phyloP scores from a whole-genome alignment of 2,329 filamentous ascomycete genomes.

The Colletotrichum sp. region DNA sequence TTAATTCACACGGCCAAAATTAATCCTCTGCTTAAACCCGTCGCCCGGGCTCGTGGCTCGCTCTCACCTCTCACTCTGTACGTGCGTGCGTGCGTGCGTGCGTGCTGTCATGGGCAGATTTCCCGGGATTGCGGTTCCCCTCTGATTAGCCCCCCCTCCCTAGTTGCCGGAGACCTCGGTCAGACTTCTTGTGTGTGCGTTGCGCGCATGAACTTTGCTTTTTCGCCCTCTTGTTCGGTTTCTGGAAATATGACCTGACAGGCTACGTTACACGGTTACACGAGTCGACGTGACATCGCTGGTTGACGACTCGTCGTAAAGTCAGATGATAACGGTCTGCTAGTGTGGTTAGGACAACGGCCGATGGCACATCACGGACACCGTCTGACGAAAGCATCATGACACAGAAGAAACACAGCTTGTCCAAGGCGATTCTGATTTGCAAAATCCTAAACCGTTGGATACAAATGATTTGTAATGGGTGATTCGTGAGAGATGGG shows the following conservation, averaged over 20 bases:
- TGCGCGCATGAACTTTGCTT: neutral
- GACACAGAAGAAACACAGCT: neutral
- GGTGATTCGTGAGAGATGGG: constrained; percentile 15
- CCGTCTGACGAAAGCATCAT: neutral
- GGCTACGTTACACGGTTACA: neutral
- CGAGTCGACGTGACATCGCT: neutral
- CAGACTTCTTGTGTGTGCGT: neutral
- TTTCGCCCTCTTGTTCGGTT: neutral
- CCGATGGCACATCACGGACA: constrained; percentile 2
- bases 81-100: neutral
- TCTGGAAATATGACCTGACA: neutral
- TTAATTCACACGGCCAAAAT: neutral
- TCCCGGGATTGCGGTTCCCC: neutral
- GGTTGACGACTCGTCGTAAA: neutral
- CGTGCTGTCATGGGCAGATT: neutral
- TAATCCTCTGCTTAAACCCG: neutral
- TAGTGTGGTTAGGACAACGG: neutral
- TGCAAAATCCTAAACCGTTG: neutral
- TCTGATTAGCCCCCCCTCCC: neutral
- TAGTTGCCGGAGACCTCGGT: neutral
- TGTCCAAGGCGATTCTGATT: neutral
- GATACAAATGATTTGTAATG: neutral
- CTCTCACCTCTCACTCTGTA: neutral
- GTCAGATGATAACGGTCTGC: neutral
- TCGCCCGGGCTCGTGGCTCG: neutral